Evolutionary conservation across 2,329 filamentous ascomycete genomes (phyloP), one percentile per base, ranked within the genome.

Genomic region (Biscogniauxia mediterranea): DNA sequence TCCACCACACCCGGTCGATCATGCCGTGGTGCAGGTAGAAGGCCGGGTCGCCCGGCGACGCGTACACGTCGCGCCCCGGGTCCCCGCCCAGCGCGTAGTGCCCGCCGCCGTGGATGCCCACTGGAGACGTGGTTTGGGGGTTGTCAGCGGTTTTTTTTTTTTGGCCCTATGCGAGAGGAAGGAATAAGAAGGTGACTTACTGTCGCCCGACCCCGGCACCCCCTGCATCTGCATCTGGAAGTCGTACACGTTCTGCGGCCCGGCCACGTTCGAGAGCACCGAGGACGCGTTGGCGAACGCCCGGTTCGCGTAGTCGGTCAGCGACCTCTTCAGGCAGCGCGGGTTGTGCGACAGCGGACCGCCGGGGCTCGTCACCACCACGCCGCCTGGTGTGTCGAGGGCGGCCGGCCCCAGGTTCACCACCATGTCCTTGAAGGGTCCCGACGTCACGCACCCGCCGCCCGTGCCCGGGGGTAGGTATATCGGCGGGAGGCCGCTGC

Each of bases 361-460:
- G 26, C 57, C 63, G n/a, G 61, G 52, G 19, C 66, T 64, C 7
- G 58, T 46, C 2, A 63, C 13, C 15, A 64, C 52, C 8, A 57
- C 52, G 20, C 64, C 64, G 23, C 64, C 59, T 7, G 69, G 68
- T 5, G 66, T 56, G 7, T 65, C 63, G 25, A 69, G 65, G 52
- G 57, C 60, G 11, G 69, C 66, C 1, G 72, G 72, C 9, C 73
- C 72, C 23, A 75, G 61, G 55, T 70, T 74, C 8, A 74, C 69
- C 9, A 60, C 59, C 63, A 73, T 68, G 52, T 72, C 67, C 49
- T 66, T 67, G 1, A 82, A 73, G 1, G 81, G 81, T 0, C 80
- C 80, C 3, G 71, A 74, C 13, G 69, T 70, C 0, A 84, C 71
- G 67, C 82, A 84, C 13, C 81, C 82, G 54, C 82, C 82, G 21